Base-by-base conservation (phyloP, 495 filamentous ascomycete genomes). In the Parachaetomium inaequale region DNA sequence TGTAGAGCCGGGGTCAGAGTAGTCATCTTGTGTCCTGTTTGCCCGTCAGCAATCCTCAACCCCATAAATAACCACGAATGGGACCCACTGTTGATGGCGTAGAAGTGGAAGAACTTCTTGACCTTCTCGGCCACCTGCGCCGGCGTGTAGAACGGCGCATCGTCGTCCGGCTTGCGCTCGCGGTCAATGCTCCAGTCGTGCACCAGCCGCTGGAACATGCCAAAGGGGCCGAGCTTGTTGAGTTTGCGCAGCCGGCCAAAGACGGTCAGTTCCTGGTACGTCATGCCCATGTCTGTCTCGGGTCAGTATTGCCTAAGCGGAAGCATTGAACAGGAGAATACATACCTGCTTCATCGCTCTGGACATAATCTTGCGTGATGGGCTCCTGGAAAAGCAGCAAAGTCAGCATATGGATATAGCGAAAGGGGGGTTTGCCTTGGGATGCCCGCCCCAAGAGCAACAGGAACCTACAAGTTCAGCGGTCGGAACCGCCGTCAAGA, bases 401-500 rank as follows among this genome's bases (percentile, higher is more conserved):
- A 17, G 17, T 40, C 14, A 40, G 36, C 36, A 40, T 40, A 40
- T 5, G 3, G 4, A 5, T 15, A 40, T 15, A 10, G 2, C 36
- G 14, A 1, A 3, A 3, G 47, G 23, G 31, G 23, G 21, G 46
- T 0, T n/a, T n/a, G n/a, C n/a, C n/a, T n/a, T n/a, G n/a, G 23
- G 15, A 4, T 28, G 32, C 7, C 3, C 26, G 15, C 23, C 10
- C 19, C 2, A 19, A 38, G 8, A 5, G n/a, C 10, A 12, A 6
- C 12, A 23, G 12, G 15, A 31, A 43, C 60, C 2, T 46, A 63
- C 64, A 0, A 96, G 81, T 71, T 96, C 92, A 1, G 91, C 92
- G 4, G 90, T 94, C 0, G 92, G 92, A 0, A 82, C 79, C 3
- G 92, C 92, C 17, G 79, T 75, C 25, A 95, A 71, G 77, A 97